Conservation (phyloP, 1,284 basidiomycete species). For the Papiliotrema laurentii region DNA sequence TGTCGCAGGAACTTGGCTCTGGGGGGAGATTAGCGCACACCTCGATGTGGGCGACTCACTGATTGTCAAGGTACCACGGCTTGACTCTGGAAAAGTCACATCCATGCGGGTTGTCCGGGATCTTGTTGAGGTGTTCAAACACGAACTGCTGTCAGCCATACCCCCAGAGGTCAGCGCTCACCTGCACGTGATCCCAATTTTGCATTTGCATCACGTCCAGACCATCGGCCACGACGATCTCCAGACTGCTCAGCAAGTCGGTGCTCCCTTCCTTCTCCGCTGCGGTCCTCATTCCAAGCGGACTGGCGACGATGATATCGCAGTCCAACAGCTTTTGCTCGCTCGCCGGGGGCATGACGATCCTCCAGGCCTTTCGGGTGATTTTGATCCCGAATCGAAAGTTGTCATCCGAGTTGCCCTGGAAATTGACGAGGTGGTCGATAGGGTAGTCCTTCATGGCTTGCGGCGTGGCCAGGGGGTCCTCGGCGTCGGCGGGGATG, state of each 20-base stretch:
- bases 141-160: slow-evolving; percentile 61
- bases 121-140: slow-evolving; percentile 73
- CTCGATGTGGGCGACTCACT: slow-evolving; percentile 56
- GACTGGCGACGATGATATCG: slow-evolving; percentile 90
- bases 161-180: slow-evolving; percentile 36
- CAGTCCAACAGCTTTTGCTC: slow-evolving; percentile 55
- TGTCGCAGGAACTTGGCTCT: slow-evolving; percentile 81
- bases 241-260: slow-evolving; percentile 91
- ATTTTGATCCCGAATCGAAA: slow-evolving; percentile 90
- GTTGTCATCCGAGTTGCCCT: slow-evolving; percentile 95
- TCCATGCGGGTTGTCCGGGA: slow-evolving; percentile 88
- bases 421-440: slow-evolving; percentile 91
- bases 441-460: slow-evolving; percentile 65
- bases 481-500: slow-evolving; percentile 67
- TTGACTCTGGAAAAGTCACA: slow-evolving; percentile 96
- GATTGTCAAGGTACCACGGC: slow-evolving; percentile 92
- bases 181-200: slow-evolving; percentile 98
- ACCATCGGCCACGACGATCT: slow-evolving; percentile 89
- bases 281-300: slow-evolving; percentile 81
- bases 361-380: slow-evolving; percentile 81
- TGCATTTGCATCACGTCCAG: slow-evolving; percentile 94
- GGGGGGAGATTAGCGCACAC: background rate
- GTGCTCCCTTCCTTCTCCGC: slow-evolving; percentile 91
- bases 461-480: slow-evolving; percentile 63
- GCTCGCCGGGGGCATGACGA: slow-evolving; percentile 60